Evolutionary conservation across 163 green algal species (phyloP), one percentile per base, ranked within the genome.

Genomic region (Scenedesmus sp.): DNA sequence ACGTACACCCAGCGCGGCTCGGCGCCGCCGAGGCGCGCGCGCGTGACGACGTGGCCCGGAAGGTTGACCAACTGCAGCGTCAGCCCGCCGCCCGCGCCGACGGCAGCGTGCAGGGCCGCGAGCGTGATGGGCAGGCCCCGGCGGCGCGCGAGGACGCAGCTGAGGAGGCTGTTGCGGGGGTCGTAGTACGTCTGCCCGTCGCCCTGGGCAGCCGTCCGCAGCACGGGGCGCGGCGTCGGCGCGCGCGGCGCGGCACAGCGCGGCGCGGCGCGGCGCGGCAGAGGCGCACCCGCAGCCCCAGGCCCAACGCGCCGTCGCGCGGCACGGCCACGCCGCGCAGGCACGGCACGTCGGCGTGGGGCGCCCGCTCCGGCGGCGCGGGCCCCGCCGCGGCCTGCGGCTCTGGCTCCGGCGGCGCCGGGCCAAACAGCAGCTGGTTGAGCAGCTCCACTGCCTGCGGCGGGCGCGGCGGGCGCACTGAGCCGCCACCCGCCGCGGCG

Each of bases 41-140:
- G 26, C 15, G 29, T 81, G 34, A 81, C 62, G 29, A 78, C 70
- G 13, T 78, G 70, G 33, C 70, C 70, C 29, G 70, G 70, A 42
- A 78, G 42, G 44, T 48, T 54, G 28, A 78, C 39, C 10, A 67
- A 57, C 57, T 70, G 50, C 31, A 70, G 11, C 4, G 10, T 36
- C 24, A 60, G 36, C 50, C 15, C 24, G 14, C 70, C 70, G 6
- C 42, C 70, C 28, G 26, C n/a, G 11, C 42, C 70, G 2, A 78
- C 70, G 15, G 44, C 70, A 34, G 5, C 15, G 24, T 78, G 70
- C 57, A 78, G 44, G 28, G 70, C 24, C 34, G 70, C 70, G 9
- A 78, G 14, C 5, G 42, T 54, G 26, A 78, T 78, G 44, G 70
- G 70, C 7, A 78, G 70, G 4, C 70, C 70, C 14, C 20, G 18